Conservation (phyloP, 805 yeast genomes). For the Myxozyma sirexii region DNA sequence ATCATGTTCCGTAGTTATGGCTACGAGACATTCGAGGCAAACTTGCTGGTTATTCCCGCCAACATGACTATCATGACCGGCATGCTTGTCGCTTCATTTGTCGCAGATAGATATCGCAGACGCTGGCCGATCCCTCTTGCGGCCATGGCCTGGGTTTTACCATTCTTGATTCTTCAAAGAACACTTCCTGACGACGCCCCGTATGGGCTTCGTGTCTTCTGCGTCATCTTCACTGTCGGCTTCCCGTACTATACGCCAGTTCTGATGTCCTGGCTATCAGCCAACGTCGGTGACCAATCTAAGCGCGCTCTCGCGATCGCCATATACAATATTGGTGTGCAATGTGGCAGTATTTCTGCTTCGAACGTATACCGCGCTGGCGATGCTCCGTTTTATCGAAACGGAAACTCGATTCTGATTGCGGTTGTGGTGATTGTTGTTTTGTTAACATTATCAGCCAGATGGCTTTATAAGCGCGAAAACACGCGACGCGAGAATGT, state of each 20-base stretch:
- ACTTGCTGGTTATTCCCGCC: constrained; percentile 58
- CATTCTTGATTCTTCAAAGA: constrained; percentile 24
- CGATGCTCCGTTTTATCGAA: constrained; percentile 64
- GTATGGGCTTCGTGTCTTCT: constrained; percentile 24
- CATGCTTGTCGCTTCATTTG: constrained; percentile 37
- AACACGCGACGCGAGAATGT: constrained; percentile 44
- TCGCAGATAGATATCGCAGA: constrained; percentile 24
- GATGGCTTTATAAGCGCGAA: constrained; percentile 41
- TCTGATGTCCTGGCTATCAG: constrained; percentile 60
- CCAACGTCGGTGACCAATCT: constrained; percentile 62
- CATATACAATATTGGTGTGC: constrained; percentile 65
- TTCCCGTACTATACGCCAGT: constrained; percentile 45
- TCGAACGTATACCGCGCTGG: constrained; percentile 59
- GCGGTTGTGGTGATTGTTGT: constrained; percentile 24
- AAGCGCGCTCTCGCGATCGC: constrained; percentile 67
- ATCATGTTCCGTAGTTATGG: constrained; percentile 53
- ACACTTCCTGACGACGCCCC: constrained; percentile 27
- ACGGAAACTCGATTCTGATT: constrained; percentile 50
- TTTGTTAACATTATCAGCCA: constrained; percentile 15
- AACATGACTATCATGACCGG: constrained; percentile 35
- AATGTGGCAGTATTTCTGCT: constrained; percentile 57
- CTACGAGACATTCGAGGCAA: constrained; percentile 55
- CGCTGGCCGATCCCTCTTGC: constrained; percentile 30
- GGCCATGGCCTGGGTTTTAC: constrained; percentile 30
- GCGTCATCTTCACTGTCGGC: constrained; percentile 30